Conservation (phyloP, 139 green algal species). For the Parachlorella kessleri region DNA sequence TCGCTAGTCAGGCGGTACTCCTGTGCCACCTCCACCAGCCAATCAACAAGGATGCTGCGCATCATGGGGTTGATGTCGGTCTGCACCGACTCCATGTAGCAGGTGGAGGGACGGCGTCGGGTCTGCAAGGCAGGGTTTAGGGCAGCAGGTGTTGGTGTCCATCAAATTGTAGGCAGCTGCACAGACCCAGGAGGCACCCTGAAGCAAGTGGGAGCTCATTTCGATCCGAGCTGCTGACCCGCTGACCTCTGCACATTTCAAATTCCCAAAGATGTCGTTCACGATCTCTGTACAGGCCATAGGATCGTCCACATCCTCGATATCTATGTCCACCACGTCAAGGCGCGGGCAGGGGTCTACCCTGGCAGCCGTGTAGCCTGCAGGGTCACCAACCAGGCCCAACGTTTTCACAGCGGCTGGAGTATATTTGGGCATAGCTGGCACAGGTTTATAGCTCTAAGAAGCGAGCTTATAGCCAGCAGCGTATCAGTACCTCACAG, state of each 20-base stretch:
- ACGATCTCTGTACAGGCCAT: conserved; percentile 81
- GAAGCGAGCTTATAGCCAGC: too few relatives aligned
- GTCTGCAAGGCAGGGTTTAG: conserved; percentile 55
- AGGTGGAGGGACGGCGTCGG: conserved; percentile 53
- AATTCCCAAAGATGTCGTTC: conserved; percentile 73
- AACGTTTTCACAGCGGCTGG: too few relatives aligned
- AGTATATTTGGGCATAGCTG: too few relatives aligned
- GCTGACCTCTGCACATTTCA: conserved; percentile 18
- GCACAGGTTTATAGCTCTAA: too few relatives aligned
- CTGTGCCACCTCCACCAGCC: conserved; percentile 92
- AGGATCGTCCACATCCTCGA: conserved; percentile 63
- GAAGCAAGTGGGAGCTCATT: too few relatives aligned
- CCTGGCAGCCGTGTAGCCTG: too few relatives aligned
- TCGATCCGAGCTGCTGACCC: too few relatives aligned
- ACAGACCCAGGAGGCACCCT: too few relatives aligned
- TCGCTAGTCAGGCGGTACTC: conserved; percentile 95
- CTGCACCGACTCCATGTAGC: conserved; percentile 83
- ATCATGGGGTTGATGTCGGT: conserved; percentile 90
- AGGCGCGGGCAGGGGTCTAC: too few relatives aligned
- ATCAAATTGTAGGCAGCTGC: too few relatives aligned
- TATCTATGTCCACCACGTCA: conserved; percentile 70
- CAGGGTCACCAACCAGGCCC: too few relatives aligned
- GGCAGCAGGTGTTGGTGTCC: neutral
- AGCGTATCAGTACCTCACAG: too few relatives aligned
- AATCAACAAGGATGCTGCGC: conserved; percentile 96